Evolutionary conservation across 345 rosid genomes (phyloP).

Genomic region (Syzygium oleosum): DNA sequence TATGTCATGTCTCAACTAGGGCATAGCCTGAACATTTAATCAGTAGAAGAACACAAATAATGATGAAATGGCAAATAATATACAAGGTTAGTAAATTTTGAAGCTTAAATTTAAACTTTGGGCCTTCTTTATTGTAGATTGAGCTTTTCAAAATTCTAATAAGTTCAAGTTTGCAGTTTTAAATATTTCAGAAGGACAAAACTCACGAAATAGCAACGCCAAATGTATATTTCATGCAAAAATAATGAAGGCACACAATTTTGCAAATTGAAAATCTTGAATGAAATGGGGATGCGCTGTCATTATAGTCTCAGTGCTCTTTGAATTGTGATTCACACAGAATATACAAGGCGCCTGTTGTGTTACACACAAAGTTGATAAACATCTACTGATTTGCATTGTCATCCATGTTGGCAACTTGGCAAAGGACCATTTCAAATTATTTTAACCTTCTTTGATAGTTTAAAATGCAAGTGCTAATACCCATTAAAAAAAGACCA

Average conservation of each 20-base stretch:
- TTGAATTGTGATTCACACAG: not conserved
- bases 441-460: not conserved
- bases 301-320: not conserved
- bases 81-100: not conserved
- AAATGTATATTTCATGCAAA: not conserved
- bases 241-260: not conserved
- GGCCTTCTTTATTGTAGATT: not conserved
- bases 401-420: not conserved
- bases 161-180: not conserved
- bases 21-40: not conserved
- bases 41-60: not conserved
- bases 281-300: not conserved
- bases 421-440: not conserved
- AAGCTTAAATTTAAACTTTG: not conserved
- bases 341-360: not conserved
- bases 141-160: not conserved
- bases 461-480: not conserved
- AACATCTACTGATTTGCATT: not conserved
- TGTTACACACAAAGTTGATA: not conserved
- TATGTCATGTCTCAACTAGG: not conserved
- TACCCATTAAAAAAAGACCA: not conserved
- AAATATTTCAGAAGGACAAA: not conserved
- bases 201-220: not conserved
- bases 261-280: not conserved
- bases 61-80: not conserved